These are phyloP conservation scores for Talaromyces atroroseus DNA, from an alignment of 2,329 filamentous ascomycete genomes.

Conservation along the genomic window DNA sequence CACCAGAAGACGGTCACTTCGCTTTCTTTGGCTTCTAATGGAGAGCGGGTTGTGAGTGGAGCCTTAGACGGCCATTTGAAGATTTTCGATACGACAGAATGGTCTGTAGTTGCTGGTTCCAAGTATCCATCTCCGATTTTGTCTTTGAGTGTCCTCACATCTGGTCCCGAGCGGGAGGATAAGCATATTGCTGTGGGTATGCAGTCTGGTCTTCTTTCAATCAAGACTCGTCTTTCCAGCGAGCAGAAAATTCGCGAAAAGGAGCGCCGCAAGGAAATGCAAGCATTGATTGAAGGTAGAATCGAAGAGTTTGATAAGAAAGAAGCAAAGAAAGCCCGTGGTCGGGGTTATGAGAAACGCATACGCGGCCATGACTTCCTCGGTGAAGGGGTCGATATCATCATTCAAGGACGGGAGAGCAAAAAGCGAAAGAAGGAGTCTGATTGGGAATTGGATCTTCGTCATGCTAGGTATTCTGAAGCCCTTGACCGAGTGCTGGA, in stretches of 20 bases:
- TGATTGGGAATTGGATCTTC: slow-evolving; percentile 74
- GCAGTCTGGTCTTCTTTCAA: slow-evolving; percentile 84
- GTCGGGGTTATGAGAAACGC: slow-evolving; percentile 57
- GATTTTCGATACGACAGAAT: slow-evolving; percentile 86
- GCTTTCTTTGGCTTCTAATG: slow-evolving; percentile 73
- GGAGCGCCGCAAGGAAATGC: slow-evolving; percentile 78
- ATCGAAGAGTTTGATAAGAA: slow-evolving; percentile 72
- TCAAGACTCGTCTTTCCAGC: slow-evolving; percentile 82
- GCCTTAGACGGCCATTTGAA: slow-evolving; percentile 95
- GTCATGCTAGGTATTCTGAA: slow-evolving; percentile 67
- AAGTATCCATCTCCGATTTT: slow-evolving; percentile 93
- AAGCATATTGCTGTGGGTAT: slow-evolving; percentile 93
- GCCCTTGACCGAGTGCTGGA: slow-evolving; percentile 76
- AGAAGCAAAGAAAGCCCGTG: slow-evolving; percentile 63
- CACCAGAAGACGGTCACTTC: slow-evolving; percentile 97
- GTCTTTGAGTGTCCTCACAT: slow-evolving; percentile 68
- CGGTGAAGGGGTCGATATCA: slow-evolving; percentile 79
- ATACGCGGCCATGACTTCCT: slow-evolving; percentile 69
- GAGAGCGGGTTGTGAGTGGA: slow-evolving; percentile 75
- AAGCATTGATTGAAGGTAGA: slow-evolving; percentile 69
- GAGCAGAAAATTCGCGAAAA: slow-evolving; percentile 70
- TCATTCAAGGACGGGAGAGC: slow-evolving; percentile 66
- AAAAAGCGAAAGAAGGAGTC: slow-evolving; percentile 61
- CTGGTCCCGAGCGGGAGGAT: slow-evolving; percentile 67
- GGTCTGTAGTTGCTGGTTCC: slow-evolving; percentile 92